Conservation (phyloP, 768 basidiomycete genomes). For the Serendipita sp. region DNA sequence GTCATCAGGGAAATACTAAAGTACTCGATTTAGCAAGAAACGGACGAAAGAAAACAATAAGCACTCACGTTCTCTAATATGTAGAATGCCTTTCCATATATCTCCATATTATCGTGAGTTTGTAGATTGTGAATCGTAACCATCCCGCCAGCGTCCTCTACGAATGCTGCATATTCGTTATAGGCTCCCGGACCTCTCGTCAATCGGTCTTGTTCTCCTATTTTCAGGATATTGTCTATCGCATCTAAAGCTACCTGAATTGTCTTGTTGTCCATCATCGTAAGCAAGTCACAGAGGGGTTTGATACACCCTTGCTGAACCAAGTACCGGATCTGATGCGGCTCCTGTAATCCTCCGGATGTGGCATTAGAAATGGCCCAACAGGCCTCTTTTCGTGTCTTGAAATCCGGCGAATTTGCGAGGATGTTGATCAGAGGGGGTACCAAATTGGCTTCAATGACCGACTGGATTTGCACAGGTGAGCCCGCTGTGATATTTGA, state of each 20-base stretch:
- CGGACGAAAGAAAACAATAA: neutral
- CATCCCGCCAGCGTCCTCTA: slow-evolving; percentile 99
- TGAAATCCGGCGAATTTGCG: slow-evolving; percentile 84
- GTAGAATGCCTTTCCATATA: slow-evolving; percentile 99
- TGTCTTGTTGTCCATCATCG: slow-evolving; percentile 99
- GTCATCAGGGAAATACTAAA: slow-evolving; percentile 82
- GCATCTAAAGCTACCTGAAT: slow-evolving; percentile 97
- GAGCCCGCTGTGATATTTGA: slow-evolving; percentile 97
- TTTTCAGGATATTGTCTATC: slow-evolving; percentile 93
- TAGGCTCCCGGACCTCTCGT: slow-evolving; percentile 62
- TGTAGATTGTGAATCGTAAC: slow-evolving; percentile 97
- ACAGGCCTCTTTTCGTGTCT: slow-evolving; percentile 98
- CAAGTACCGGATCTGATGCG: slow-evolving; percentile 92
- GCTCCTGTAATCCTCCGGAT: slow-evolving; percentile 77
- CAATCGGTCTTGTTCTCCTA: slow-evolving; percentile 89
- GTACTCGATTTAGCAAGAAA: neutral
- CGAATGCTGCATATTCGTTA: slow-evolving; percentile 86
- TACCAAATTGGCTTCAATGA: slow-evolving; percentile 74
- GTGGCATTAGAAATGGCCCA: slow-evolving; percentile 99
- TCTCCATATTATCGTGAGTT: slow-evolving; percentile 98
- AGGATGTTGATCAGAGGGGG: slow-evolving; percentile 80
- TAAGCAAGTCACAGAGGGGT: slow-evolving; percentile 88
- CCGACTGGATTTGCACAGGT: slow-evolving; percentile 89
- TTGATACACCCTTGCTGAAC: slow-evolving; percentile 97
- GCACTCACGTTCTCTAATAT: slow-evolving; percentile 65